Base-by-base conservation (phyloP, 2,329 filamentous ascomycete genomes). In the Colletotrichum orchidophilum region DNA sequence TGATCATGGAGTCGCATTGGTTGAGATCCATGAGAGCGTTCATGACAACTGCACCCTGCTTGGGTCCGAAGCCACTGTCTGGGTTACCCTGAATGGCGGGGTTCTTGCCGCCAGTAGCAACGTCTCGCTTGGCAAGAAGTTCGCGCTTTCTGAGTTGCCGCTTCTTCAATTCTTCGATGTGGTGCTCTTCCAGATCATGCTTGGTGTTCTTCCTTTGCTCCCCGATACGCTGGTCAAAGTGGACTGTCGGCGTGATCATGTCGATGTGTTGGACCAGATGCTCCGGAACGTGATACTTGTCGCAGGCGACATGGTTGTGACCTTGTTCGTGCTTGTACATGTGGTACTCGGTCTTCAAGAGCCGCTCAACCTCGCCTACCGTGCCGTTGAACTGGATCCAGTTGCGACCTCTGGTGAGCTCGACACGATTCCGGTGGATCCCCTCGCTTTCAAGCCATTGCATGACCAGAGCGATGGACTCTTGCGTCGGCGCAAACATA, bases 361-460 rank as follows among this genome's bases (percentile, higher is more conserved):
- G 81, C 24, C 78, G 77, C 77, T 90, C 87, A 6, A 86, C 83
- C 76, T 91, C 86, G 42, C 83, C 79, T 3, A 86, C 85, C 6
- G 86, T 86, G 9, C 87, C 87, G 66, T 88, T 83, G 75, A 90
- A 89, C 12, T 83, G 80, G 24, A 90, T 75, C 87, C 88, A 90
- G 60, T 84, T 85, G 63, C 85, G 83, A 31, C 85, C 85, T 52
- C 83, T 81, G 0, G 87, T 87, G 53, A 88, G 83, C 50, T 79
- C 80, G 53, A 91, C 81, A 5, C 87, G 83, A 3, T 81, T 80
- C 2, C 78, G 76, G 21, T 82, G 75, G 53, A 91, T 87, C 7
- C 89, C 90, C 26, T 85, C 83, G 5, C 79, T 76, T 24, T 81
- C 77, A n/a, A 91, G 82, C 89, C 89, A 91, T 9, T 81, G 75